Base-by-base conservation (phyloP, 1,284 basidiomycete genomes). In the Ceratobasidium sp. region DNA sequence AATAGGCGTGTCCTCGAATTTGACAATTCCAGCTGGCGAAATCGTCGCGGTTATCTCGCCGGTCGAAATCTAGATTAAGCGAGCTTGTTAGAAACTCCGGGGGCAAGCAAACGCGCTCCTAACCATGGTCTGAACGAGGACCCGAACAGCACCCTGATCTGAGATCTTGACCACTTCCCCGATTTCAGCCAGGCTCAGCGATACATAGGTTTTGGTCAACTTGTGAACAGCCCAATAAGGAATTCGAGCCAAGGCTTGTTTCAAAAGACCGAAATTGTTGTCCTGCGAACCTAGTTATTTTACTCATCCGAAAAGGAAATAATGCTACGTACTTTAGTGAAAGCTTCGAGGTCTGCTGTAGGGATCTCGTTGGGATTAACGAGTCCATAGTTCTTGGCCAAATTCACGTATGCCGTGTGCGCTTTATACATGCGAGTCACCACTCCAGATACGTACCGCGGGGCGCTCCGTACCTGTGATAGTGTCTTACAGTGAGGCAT, bases 161-260 rank as follows among this genome's bases (percentile, higher is more conserved):
- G 72, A 14, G 59, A 65, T 41, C 27, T 87, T 88, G 56, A 93
- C 86, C 14, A 86, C 85, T 29, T 84, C 84, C 3, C 87, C 91
- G 66, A 96, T 91, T 76, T 94, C 92, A 0, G 83, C 80, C 7
- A 96, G 83, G 27, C 90, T 86, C 7, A 95, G 86, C 0, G 91
- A 91, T 53, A 93, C 86, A 79, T 94, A 96, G 6, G 93, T 94
- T 65, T 87, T 87, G 0, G 91, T 95, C 63, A 96, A 86, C 79
- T 89, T 91, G 81, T 89, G 89, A 77, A 96, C 88, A 64, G 89
- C 84, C 88, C 93, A 93, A 51, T 91, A 87, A 0, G 91, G 90
- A 3, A 91, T 89, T 17, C 89, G 86, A 9, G 87, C 87, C 44
- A 94, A 81, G 5, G 89, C 91, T 76, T 90, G 89, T 60, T 85